These are phyloP conservation scores for Babesia bovis DNA, from an alignment of 169 alveolate species.

Conservation along the genomic window DNA sequence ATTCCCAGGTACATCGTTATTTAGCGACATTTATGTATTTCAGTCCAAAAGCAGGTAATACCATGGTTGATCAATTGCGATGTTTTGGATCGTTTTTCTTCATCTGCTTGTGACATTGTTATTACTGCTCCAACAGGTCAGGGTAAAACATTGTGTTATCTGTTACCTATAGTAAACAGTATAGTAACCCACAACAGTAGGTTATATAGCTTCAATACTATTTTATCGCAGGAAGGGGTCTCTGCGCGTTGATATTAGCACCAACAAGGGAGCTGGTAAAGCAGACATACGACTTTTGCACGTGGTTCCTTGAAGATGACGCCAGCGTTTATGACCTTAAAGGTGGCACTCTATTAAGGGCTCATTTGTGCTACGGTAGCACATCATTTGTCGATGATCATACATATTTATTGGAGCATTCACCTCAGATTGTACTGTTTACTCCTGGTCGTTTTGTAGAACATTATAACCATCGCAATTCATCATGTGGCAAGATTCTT, in stretches of 20 bases:
- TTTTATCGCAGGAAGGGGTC: conserved; percentile 8
- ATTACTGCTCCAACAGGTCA: conserved; percentile 68
- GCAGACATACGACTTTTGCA: conserved; percentile 79
- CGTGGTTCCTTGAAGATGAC: conserved; percentile 45
- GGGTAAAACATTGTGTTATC: conserved; percentile 64
- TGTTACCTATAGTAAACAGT: conserved; percentile 53
- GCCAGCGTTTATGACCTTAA: conserved; percentile 23
- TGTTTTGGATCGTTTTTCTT: conserved; percentile 42
- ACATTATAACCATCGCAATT: conserved; percentile 16
- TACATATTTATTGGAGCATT: conserved; percentile 15
- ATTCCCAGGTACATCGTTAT: conserved; percentile 38
- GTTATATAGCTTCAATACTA: neutral
- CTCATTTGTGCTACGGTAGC: conserved; percentile 38
- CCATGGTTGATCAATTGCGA: conserved; percentile 29
- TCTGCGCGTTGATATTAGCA: conserved; percentile 77
- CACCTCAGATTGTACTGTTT: conserved; percentile 51
- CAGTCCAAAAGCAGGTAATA: conserved; percentile 60
- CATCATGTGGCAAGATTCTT: conserved; percentile 4
- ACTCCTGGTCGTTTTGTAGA: conserved; percentile 63
- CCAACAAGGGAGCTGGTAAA: conserved; percentile 93
- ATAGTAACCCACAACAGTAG: conserved; percentile 33
- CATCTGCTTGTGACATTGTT: conserved; percentile 39
- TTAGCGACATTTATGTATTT: neutral
- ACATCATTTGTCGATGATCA: conserved; percentile 53
- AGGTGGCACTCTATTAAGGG: conserved; percentile 36